Percentiles rank a stretch among this genome's conserved stretches.
These are phyloP conservation scores for Neurospora sp. DNA, from an alignment of 495 filamentous ascomycete genomes.

Conservation along the genomic window DNA sequence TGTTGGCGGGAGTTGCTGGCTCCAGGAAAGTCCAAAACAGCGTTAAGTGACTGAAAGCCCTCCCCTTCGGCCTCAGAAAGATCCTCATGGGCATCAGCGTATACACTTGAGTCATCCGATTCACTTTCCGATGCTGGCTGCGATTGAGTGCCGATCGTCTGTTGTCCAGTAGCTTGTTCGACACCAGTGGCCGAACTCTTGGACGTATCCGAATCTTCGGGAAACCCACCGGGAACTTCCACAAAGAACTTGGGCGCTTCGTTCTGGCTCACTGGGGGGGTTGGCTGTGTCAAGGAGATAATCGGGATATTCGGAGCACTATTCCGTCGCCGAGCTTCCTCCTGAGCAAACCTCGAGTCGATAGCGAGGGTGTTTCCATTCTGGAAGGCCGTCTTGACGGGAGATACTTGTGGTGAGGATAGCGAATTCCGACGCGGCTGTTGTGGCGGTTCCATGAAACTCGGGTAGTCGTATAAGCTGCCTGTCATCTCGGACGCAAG, in stretches of 20 bases:
- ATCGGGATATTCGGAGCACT: slow-evolving; percentile 14
- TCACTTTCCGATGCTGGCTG: slow-evolving; percentile 6
- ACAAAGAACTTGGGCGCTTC: slow-evolving; percentile 14
- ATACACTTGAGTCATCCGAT: slow-evolving; percentile 48
- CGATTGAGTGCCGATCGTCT: not conserved
- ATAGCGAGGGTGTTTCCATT: not conserved
- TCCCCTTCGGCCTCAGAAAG: slow-evolving; percentile 56
- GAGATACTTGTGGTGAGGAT: not conserved
- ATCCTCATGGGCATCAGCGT: slow-evolving; percentile 83
- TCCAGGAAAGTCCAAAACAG: slow-evolving; percentile 52
- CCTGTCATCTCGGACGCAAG: not conserved
- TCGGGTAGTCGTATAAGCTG: not conserved
- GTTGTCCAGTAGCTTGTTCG: not conserved
- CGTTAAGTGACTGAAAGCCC: slow-evolving; percentile 76
- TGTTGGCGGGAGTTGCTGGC: slow-evolving; percentile 23
- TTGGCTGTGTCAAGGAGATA: slow-evolving; percentile 31
- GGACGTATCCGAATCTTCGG: slow-evolving; percentile 24
- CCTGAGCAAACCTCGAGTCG: slow-evolving; percentile 12
- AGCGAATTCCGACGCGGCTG: not conserved
- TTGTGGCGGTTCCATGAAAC: not conserved
- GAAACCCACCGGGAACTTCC: slow-evolving; percentile 36
- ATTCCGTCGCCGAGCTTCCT: slow-evolving; percentile 13
- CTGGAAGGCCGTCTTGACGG: not conserved
- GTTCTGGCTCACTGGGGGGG: slow-evolving; percentile 12
- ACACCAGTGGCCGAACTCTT: not conserved